These are phyloP conservation scores for Chaetothyriales sp. DNA, from an alignment of 2,329 filamentous ascomycete genomes.

Conservation along the genomic window DNA sequence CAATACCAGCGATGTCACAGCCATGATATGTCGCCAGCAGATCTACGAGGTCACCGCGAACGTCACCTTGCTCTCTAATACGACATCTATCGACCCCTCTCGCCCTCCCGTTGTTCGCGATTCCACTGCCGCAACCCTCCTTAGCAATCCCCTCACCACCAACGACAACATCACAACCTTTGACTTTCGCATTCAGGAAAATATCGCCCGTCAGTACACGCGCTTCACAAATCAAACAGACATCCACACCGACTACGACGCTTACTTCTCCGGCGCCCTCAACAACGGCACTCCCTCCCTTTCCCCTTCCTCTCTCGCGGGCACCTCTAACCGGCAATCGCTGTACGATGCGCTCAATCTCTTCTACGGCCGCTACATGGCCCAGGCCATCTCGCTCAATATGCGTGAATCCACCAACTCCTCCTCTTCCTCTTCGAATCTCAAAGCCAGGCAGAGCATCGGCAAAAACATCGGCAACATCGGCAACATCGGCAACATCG, in stretches of 20 bases:
- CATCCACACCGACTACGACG: conserved; percentile 7
- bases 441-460: not conserved
- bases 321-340: conserved; percentile 7
- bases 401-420: conserved; percentile 8
- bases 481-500: not conserved
- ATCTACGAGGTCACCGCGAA: conserved; percentile 11
- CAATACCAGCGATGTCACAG: conserved; percentile 11
- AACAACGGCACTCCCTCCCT: conserved; percentile 7
- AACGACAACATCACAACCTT: conserved; percentile 9
- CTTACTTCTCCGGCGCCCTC: conserved; percentile 16
- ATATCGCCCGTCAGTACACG: conserved; percentile 14
- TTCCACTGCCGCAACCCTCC: conserved; percentile 2
- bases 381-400: conserved; percentile 16
- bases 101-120: conserved; percentile 5
- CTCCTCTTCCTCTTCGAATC: not conserved
- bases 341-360: conserved; percentile 10
- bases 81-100: conserved; percentile 10
- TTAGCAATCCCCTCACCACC: conserved; percentile 11
- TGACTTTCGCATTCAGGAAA: conserved; percentile 18
- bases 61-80: conserved; percentile 13
- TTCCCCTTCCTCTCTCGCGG: conserved; percentile 7
- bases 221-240: conserved; percentile 9
- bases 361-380: conserved; percentile 17
- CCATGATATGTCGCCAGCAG: conserved; percentile 17
- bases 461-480: conserved; percentile 1